Base-by-base conservation (phyloP, 176 grass and related monocot species). In the Carex parvula region DNA sequence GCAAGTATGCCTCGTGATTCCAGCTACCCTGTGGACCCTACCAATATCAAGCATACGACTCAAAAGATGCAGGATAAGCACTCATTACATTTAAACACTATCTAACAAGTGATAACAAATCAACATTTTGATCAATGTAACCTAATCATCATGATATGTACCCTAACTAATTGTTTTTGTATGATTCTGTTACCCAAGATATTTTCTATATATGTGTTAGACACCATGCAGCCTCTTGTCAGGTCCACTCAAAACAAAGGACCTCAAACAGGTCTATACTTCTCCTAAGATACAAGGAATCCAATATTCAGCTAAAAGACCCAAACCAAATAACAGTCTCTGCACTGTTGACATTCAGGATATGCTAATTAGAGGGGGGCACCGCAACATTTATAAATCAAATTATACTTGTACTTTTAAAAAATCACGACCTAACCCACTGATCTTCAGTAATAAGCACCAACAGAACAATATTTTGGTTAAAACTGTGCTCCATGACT, bases 1-100 rank as follows among this genome's bases (percentile, higher is more conserved):
- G 83, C 46, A 98, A 88, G 80, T 94, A 98, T 5, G 92, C 95
- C 94, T 98, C 95, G 84, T 94, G 90, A 81, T 81, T 98, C 90
- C 84, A 92, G 64, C 90, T 92, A 84, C 85, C 89, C 87, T 93
- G 89, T 88, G 76, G 78, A 88, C 41, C 87, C 94, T 97, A 88
- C 82, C 85, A 46, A 61, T 86, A 86, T 84, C 46, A 91, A 70
- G 82, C n/a, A 84, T 68, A 53, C 37, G 32, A 69, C 46, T 66
- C 60, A 44, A 54, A 54, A 54, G 3, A 52, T 67, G 44, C 61
- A 42, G 61, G 24, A 54, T 6, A 64, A 65, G 1, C 16, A 69
- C 26, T 78, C 24, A 15, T 32, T 32, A 57, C 52, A 18, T 78
- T 17, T 78, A 30, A 22, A 55, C 6, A 76, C 46, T 29, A 75